A percentile compares a stretch with the other conserved stretches of the same genome.
Conservation (phyloP, 1,284 basidiomycete species). For the Coniophora puteana region DNA sequence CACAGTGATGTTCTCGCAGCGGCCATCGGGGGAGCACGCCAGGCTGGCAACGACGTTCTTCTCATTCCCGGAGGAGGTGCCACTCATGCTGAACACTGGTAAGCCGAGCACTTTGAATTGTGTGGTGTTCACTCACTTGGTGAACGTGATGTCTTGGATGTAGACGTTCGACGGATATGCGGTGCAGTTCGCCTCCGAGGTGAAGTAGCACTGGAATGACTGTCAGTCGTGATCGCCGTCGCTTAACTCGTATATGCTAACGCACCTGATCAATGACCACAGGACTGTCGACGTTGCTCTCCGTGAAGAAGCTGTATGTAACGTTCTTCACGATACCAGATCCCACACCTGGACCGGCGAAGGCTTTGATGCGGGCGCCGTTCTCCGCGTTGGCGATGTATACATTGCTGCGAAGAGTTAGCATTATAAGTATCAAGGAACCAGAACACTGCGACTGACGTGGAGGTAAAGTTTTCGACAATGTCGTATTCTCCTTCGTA, state of each 20-base stretch:
- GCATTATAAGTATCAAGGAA: neutral
- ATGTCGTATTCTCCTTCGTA: conserved; percentile 42
- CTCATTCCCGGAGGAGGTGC: conserved; percentile 46
- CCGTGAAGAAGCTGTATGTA: conserved; percentile 46
- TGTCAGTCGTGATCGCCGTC: neutral
- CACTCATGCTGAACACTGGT: conserved; percentile 42
- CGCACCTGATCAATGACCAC: conserved; percentile 50
- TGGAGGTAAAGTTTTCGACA: conserved; percentile 53
- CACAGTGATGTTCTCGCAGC: conserved; percentile 49
- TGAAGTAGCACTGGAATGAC: conserved; percentile 49
- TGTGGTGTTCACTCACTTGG: conserved; percentile 30
- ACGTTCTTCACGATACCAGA: conserved; percentile 58
- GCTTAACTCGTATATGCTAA: conserved; percentile 1
- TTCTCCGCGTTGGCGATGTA: conserved; percentile 60
- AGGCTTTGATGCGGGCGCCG: conserved; percentile 67
- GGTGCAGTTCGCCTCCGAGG: conserved; percentile 38
- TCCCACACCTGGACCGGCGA: conserved; percentile 58
- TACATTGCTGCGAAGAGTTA: conserved; percentile 37
- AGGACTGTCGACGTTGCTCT: conserved; percentile 50
- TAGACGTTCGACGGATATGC: conserved; percentile 50
- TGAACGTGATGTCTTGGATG: conserved; percentile 50
- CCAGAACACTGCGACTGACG: conserved; percentile 18
- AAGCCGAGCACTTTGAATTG: neutral
- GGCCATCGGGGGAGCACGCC: conserved; percentile 50
- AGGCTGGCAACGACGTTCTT: conserved; percentile 51